Evolutionary conservation across 2,329 filamentous ascomycete genomes (phyloP), one percentile per base, ranked within the genome.

Genomic region (Fusarium haematococcum): DNA sequence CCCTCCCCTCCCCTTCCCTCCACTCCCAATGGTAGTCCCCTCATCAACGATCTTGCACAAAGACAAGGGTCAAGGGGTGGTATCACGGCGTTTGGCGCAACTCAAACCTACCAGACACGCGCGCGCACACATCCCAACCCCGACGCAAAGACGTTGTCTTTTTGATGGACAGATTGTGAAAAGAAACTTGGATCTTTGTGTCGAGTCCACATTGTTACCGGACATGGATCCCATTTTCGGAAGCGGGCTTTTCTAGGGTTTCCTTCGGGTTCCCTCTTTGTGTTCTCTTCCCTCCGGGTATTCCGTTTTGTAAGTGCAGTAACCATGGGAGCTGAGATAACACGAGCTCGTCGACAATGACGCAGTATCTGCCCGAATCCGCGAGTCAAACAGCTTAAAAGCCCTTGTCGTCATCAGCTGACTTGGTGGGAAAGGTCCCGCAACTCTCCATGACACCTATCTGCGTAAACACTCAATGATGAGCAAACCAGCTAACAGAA

Each of bases 51-150:
- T 54, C 57, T 61, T 50, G 48, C 35, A 58, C 69, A 2, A 66
- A 45, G 37, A 5, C 18, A 48, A 52, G 69, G 69, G 57, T 70
- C 67, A 63, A 70, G 63, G 48, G 48, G 48, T 52, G 48, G 65
- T 63, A 63, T 43, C 58, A 48, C 45, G 30, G 10, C 20, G 48
- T 63, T 56, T 63, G 35, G 59, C 65, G 35, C 45, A 60, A 60
- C 41, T 35, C 41, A 52, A 39, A 52, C 45, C 56, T 61, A 37
- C 43, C 30, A 62, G 20, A 48, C 23, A 50, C 48, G 48, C 48
- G 48, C 27, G 18, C 18, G 10, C 45, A 18, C 25, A 27, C 25
- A 25, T 50, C 48, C 25, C 48, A 18, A 27, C 25, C 25, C 25
- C 25, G 43, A 48, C 14, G 23, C 14, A 45, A 48, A 25, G 27